Conservation (phyloP, 2,329 filamentous ascomycete species). For the Pseudogymnoascus verrucosus region DNA sequence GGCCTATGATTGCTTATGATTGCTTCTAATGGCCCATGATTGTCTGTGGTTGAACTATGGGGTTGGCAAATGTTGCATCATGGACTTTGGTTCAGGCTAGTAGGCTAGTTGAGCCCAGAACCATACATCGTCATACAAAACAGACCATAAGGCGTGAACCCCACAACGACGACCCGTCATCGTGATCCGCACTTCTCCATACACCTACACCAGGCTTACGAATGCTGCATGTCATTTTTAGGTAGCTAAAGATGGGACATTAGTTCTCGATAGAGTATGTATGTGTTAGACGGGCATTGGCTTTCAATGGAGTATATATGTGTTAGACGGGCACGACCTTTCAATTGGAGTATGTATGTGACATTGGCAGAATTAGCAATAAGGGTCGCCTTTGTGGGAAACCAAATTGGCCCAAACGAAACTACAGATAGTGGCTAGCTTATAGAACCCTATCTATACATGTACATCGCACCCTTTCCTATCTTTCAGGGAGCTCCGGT, state of each 20-base stretch:
- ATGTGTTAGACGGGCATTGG: not conserved
- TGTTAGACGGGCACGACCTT: not conserved
- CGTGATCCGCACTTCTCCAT: conserved; percentile 7
- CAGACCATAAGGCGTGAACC: not conserved
- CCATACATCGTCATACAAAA: not conserved
- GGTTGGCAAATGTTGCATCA: conserved; percentile 6
- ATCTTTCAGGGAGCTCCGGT: not conserved
- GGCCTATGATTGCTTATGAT: not conserved
- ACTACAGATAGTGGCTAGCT: not conserved
- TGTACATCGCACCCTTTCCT: not conserved
- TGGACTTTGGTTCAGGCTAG: not conserved
- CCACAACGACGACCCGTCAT: not conserved
- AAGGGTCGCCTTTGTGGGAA: not conserved
- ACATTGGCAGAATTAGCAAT: not conserved
- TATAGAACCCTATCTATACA: not conserved
- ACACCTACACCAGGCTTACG: not conserved
- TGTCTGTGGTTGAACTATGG: conserved; percentile 3
- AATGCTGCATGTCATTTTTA: not conserved
- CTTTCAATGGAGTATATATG: not conserved
- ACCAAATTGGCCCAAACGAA: not conserved
- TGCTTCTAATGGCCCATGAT: not conserved
- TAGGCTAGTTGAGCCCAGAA: not conserved
- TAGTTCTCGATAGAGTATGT: not conserved
- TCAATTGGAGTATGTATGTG: not conserved
- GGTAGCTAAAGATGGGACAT: not conserved